Evolutionary conservation across 164 flowering plant species (phyloP), one percentile per base, ranked within the genome.

Genomic region (Nymphaea thermarum): DNA sequence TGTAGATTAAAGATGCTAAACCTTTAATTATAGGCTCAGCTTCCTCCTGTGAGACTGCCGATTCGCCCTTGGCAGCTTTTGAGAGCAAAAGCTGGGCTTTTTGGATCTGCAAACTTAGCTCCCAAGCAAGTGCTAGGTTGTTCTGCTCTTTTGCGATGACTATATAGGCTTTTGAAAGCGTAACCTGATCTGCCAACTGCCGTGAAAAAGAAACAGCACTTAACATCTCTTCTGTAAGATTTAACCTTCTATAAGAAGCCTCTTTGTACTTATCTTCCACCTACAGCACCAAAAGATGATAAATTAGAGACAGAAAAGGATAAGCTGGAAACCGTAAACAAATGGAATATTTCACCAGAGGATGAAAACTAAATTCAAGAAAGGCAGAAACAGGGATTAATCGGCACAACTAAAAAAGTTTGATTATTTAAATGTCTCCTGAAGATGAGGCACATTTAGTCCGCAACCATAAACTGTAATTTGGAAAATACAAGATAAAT

Each of bases 71-170:
- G 67, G 96, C 98, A 66, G 98, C 92, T 76, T 86, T 84, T 43
- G 99, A 91, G 51, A 94, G 93, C 79, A 91, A 73, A 60, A 86
- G 87, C 73, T 93, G 98, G 80, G 93, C 85, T 68, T 67, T 83
- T 80, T 96, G 80, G 66, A 94, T 88, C 70, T 80, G 86, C 16
- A 81, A 75, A 71, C 96, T 90, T 59, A 93, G 84, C 71, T 91
- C 89, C 96, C 96, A 91, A 61, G 99, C 96, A 65, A 94, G 91
- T 64, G 84, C 92, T 72, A 91, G 96, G 72, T 94, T 86, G 59
- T 81, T 90, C 74, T 87, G 96, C 76, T 94, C 99, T 72, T 94
- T 94, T 15, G 99, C 96, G 44, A 94, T 87, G 61, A 90, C 74
- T 3, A 94, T 82, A 72, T 91, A 94, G 11, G 99, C 93, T 80